These are phyloP conservation scores for Boletales sp. DNA, from an alignment of 768 basidiomycete genomes.

Conservation along the genomic window DNA sequence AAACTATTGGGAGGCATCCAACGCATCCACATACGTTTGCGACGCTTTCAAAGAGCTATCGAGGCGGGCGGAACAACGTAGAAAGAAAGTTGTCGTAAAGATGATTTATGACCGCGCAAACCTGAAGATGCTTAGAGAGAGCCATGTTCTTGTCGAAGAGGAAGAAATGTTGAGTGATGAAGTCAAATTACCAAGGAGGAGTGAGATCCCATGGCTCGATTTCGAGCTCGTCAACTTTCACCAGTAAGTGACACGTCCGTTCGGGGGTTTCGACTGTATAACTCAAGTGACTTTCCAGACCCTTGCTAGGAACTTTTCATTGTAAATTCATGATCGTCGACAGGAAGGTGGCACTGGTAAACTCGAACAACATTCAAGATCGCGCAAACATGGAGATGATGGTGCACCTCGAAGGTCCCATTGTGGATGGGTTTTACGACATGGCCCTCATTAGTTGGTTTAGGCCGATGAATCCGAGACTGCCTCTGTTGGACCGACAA, in stretches of 20 bases:
- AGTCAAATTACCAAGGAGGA: slow-evolving; percentile 48
- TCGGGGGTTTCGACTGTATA: background rate
- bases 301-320: slow-evolving; percentile 65
- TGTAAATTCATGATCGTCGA: slow-evolving; percentile 70
- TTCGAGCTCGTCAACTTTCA: slow-evolving; percentile 60
- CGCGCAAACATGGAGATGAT: slow-evolving; percentile 56
- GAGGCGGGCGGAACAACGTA: slow-evolving; percentile 40
- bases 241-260: slow-evolving; percentile 20
- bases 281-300: slow-evolving; percentile 24
- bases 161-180: slow-evolving; percentile 42
- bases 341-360: slow-evolving; percentile 59
- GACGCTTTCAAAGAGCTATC: slow-evolving; percentile 53
- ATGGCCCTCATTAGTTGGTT: slow-evolving; percentile 62
- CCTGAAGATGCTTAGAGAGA: slow-evolving; percentile 44
- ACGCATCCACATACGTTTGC: slow-evolving; percentile 48
- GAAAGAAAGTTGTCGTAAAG: slow-evolving; percentile 55
- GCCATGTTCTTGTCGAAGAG: slow-evolving; percentile 45
- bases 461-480: slow-evolving; percentile 42
- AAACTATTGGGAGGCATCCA: slow-evolving; percentile 56
- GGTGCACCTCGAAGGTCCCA: slow-evolving; percentile 66
- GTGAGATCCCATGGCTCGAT: slow-evolving; percentile 58
- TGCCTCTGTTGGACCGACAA: slow-evolving; percentile 38
- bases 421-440: slow-evolving; percentile 70
- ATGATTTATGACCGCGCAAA: slow-evolving; percentile 69
- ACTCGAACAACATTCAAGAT: slow-evolving; percentile 69